Evolutionary conservation across 805 yeast genomes (phyloP), one percentile per base, ranked within the genome.

Genomic region (Torulaspora quercuum): DNA sequence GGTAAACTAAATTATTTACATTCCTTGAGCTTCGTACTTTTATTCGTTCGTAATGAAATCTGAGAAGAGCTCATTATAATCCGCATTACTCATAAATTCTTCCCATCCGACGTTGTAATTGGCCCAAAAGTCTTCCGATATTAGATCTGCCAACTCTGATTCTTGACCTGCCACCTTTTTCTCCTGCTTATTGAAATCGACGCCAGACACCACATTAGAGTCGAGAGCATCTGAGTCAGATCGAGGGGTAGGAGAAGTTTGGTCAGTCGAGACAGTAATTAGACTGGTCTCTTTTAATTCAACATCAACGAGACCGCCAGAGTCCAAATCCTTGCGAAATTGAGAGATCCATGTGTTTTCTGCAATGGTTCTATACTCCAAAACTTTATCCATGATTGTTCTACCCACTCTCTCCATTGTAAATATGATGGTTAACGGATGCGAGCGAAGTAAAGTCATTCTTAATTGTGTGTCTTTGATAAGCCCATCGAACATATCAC

Each of bases 71-170:
- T 37, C 14, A 6, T 25, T 26, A 12, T 24, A 19, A 14, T 33
- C 45, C 3, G 26, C 35, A 6, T 15, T 28, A 18, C 36, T 42
- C 24, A 50, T 22, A 10, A 49, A 25, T 22, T 49, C 42, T 3
- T 50, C 49, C 53, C 53, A 48, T 2, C 50, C 50, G 4, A 33
- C 25, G 27, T 51, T 51, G 35, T 52, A 54, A 17, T 34, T 46
- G 29, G 36, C 35, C 56, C 57, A 52, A 21, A 53, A 52, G 21
- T 51, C 55, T 25, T 49, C 53, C 3, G 49, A 47, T 18, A 52
- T 32, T 27, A 43, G 25, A 17, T 37, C 44, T 2, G 49, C 42
- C 21, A 44, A 14, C 6, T 42, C 42, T 3, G 35, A 20, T 3
- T 23, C 33, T 22, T 22, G 28, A 11, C 22, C 37, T 21, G 25